Evolutionary conservation across 805 yeast genomes (phyloP), one percentile per base, ranked within the genome.

Genomic region (Pichia manshurica): DNA sequence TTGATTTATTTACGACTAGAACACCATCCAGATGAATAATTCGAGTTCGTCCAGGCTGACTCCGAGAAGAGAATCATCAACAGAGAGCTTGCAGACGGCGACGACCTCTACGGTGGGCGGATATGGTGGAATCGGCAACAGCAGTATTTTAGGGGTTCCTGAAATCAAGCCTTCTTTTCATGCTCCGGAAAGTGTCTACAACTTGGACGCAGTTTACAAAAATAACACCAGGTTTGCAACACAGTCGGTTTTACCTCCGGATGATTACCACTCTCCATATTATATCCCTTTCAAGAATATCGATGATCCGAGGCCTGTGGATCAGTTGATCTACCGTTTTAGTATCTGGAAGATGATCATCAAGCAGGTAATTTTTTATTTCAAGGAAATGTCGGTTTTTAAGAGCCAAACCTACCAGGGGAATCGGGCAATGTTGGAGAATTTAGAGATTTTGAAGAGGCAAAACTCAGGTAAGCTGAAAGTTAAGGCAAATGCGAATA

Each of bases 271-370:
- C 43, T 67, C 71, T 6, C 71, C 71, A 1, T 67, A 61, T 47
- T 65, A 63, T 52, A 51, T 60, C 22, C 68, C 70, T 8, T 55
- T 67, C 28, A 55, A 55, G 5, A 56, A 56, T 12, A 45, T 53
- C 16, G 59, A 57, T 40, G 65, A 63, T 32, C 68, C 69, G 19
- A 58, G 59, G 41, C 71, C 71, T 8, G 73, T 79, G 5, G 82
- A 78, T 54, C 72, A 73, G 25, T 63, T 78, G 52, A 77, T 79
- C 29, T 71, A 71, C 48, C 60, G 83, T 46, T 77, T 78, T 57
- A 74, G 72, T 47, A 77, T 80, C n/a, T 78, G 81, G 79, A 68
- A 80, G 46, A 69, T 71, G 59, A 69, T 77, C 47, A 68, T 78
- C 52, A 77, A 75, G 57, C 81, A 78, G 54, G 63, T 78, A 51